Evolutionary conservation across 73 alveolate genomes (phyloP), one percentile per base, ranked within the genome.

Genomic region (Paramecium bursaria): DNA sequence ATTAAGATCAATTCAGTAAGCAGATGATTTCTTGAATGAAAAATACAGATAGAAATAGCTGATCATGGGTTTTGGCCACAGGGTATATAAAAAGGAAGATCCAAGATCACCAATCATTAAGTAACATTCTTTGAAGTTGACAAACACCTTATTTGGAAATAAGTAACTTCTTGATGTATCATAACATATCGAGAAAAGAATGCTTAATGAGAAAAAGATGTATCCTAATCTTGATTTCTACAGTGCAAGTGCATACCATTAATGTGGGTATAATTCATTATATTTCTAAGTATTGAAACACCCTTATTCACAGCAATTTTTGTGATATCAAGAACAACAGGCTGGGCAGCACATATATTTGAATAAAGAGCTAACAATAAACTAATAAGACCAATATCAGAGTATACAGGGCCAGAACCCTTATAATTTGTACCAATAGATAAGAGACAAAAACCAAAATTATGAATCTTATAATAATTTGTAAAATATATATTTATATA

Each of bases 21-120:
- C 94, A 2, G 93, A 87, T 21, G 60, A 57, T 26, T 61, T 49
- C 15, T 61, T 91, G 11, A 50, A 74, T 13, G 76, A 53, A n/a
- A 87, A 77, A 87, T 91, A 50, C 35, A 44, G 48, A 21, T 29
- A 29, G 49, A 91, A 91, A 73, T 27, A 88, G 50, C 74, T 91
- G 25, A 82, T 91, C 52, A 91, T 91, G 96, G 96, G 96, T 10
- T 91, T 91, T 75, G 96, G 96, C 17, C 96, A 91, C 67, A 74
- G 94, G 44, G 88, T 91, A 1, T 91, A 91, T 73, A 91, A 91
- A 54, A 88, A 91, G 30, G 96, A 92, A 30, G 96, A 91, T 67
- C 96, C 96, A 23, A 29, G 96, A 3, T 57, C 86, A 19, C 92
- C 91, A 22, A 88, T 91, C 44, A 91, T 91, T 48, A 87, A 88